Evolutionary conservation across 2,329 filamentous ascomycete genomes (phyloP), one percentile per base, ranked within the genome.

Genomic region (Xylariaceae sp.): DNA sequence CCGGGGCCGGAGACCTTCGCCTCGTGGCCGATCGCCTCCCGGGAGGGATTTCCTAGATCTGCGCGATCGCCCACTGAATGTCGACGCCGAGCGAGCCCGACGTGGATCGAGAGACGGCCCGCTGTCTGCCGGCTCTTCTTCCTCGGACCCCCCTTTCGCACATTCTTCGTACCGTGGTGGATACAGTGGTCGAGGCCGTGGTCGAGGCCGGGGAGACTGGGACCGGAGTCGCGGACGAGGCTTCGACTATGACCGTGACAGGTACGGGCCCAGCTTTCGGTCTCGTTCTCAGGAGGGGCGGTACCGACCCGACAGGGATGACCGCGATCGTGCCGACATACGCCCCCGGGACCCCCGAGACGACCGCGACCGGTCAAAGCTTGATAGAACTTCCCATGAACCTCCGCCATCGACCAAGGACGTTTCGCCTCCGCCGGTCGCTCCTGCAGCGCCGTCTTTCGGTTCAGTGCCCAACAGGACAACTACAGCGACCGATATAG

Each of bases 81-180:
- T 82, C 5, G 83, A 88, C 43, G 68, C 77, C 6, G 77, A 80
- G 37, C 71, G 83, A 37, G 75, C 77, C 13, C 68, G 82, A 34
- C 69, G 82, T 29, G 77, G 72, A 12, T 86, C 82, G 7, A 70
- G 83, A 49, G 83, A 89, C 48, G 83, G 82, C 0, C 81, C 83
- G 9, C 71, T 77, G 15, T 83, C 81, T 2, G 80, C 79, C 13
- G 79, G 79, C 4, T 85, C 83, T 3, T 77, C 76, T 8, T 77
- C 76, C 15, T 83, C 82, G 0, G 83, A 88, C 41, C 70, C 75
- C 10, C 67, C 72, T 1, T 79, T 80, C 36, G 70, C 67, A 13
- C 57, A 65, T 7, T 65, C 66, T 8, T 67, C 70, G 7, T 68
- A 70, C 35, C 70, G 72, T 9, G 72, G 77, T 14, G 69, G 71